Evolutionary conservation across 148 eudicot species (phyloP).

Genomic region (Pouteria glomerata): DNA sequence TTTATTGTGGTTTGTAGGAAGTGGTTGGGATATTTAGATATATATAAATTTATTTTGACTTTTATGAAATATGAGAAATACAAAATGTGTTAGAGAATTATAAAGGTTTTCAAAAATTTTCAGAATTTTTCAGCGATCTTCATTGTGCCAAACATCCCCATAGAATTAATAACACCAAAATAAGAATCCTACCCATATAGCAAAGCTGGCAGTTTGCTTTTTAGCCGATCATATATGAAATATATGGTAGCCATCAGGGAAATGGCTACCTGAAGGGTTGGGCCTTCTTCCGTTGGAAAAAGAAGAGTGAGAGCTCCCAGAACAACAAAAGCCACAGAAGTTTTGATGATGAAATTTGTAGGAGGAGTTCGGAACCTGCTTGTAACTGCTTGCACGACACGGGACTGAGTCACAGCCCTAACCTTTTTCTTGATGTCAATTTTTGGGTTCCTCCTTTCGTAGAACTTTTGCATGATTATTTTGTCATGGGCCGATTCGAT

Average conservation of each 20-base stretch:
- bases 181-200: conserved; percentile 71
- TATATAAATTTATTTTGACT: no score
- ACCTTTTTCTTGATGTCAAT: conserved; percentile 73
- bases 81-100: no score
- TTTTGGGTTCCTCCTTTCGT: conserved; percentile 85
- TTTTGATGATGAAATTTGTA: conserved; percentile 53
- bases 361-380: conserved; percentile 77
- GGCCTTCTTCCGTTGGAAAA: conserved; percentile 96
- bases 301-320: conserved; percentile 82
- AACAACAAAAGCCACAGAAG: conserved; percentile 54
- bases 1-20: no score
- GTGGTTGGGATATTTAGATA: no score
- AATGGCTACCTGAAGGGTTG: conserved; percentile 92
- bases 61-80: no score
- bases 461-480: conserved; percentile 79
- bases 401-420: conserved; percentile 61
- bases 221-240: conserved; percentile 67
- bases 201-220: conserved; percentile 70
- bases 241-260: conserved; percentile 70
- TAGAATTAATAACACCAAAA: conserved; percentile 10
- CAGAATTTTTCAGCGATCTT: no score
- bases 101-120: no score
- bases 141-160: no score
- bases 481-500: conserved; percentile 95
- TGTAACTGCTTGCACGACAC: conserved; percentile 62